phyloP scores from a whole-genome alignment of 306 rosid species.

The Fragaria iinumae region DNA sequence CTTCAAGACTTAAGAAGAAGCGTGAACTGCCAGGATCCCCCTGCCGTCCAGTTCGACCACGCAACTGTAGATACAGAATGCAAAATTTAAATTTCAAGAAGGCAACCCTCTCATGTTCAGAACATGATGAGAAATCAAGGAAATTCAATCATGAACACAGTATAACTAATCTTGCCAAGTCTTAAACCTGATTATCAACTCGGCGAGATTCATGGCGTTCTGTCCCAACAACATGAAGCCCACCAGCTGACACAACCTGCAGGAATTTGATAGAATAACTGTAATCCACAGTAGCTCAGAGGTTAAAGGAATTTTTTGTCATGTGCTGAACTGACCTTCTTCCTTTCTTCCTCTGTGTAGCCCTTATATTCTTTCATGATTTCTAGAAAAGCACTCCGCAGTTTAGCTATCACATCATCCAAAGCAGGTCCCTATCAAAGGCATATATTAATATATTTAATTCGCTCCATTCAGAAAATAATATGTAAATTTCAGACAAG shows the following conservation, averaged over 20 bases:
- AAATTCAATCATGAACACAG: constrained; percentile 14
- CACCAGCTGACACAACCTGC: constrained; percentile 96
- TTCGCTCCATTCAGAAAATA: constrained; percentile 6
- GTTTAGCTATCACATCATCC: constrained; percentile 77
- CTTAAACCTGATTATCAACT: constrained; percentile 87
- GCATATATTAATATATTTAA: constrained; percentile 8
- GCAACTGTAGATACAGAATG: constrained; percentile 51
- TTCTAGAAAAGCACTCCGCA: constrained; percentile 74
- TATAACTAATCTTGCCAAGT: constrained; percentile 18
- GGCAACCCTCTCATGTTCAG: constrained; percentile 14
- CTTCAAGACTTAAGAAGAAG: constrained; percentile 96
- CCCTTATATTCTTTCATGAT: constrained; percentile 79
- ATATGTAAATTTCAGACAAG: constrained; percentile 5
- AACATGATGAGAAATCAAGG: constrained; percentile 8
- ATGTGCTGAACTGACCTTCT: constrained; percentile 52
- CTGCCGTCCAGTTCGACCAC: constrained; percentile 96
- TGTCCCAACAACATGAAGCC: constrained; percentile 90
- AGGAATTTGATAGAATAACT: constrained; percentile 22
- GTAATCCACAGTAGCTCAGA: constrained; percentile 22
- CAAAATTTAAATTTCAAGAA: constrained; percentile 22
- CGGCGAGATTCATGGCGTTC: constrained; percentile 97
- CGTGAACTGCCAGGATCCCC: constrained; percentile 99
- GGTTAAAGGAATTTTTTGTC: constrained; percentile 14
- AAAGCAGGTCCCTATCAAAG: constrained; percentile 79
- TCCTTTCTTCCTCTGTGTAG: constrained; percentile 86